These are phyloP conservation scores for Trichosporon ovoides DNA, from an alignment of 1,284 basidiomycete genomes.

Conservation along the genomic window DNA sequence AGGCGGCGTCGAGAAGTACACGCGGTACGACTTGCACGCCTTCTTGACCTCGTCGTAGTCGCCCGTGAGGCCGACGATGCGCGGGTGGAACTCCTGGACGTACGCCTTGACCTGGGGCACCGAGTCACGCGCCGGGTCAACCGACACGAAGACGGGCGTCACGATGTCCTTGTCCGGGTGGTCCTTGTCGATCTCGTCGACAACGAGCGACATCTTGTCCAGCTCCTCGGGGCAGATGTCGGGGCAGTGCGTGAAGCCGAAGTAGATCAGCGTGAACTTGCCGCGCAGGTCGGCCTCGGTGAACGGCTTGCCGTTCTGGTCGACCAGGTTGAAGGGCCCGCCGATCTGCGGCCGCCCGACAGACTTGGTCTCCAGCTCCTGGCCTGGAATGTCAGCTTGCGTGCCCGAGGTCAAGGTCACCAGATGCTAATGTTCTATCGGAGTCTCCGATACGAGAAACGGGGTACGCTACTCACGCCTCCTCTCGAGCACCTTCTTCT, in stretches of 20 bases:
- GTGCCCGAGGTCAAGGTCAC: too few species aligned
- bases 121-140: conserved; percentile 90
- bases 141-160: conserved; percentile 87
- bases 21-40: conserved; percentile 89
- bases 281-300: conserved; percentile 79
- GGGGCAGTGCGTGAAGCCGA: conserved; percentile 95
- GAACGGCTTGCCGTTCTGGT: conserved; percentile 65
- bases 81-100: conserved; percentile 77
- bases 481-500: conserved; percentile 67
- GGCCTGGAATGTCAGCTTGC: conserved; percentile 51
- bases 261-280: conserved; percentile 83
- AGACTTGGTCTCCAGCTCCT: conserved; percentile 57
- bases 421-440: too few species aligned
- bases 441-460: not conserved
- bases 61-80: conserved; percentile 82
- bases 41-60: conserved; percentile 79
- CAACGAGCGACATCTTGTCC: conserved; percentile 87
- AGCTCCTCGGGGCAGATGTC: conserved; percentile 98
- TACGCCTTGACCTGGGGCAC: conserved; percentile 56
- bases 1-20: conserved; percentile 97
- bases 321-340: conserved; percentile 75
- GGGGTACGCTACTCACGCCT: conserved; percentile 54
- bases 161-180: conserved; percentile 54
- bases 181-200: conserved; percentile 64
- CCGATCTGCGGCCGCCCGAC: conserved; percentile 72